Evolutionary conservation across 306 rosid genomes (phyloP).

Genomic region (Rosa chinensis): DNA sequence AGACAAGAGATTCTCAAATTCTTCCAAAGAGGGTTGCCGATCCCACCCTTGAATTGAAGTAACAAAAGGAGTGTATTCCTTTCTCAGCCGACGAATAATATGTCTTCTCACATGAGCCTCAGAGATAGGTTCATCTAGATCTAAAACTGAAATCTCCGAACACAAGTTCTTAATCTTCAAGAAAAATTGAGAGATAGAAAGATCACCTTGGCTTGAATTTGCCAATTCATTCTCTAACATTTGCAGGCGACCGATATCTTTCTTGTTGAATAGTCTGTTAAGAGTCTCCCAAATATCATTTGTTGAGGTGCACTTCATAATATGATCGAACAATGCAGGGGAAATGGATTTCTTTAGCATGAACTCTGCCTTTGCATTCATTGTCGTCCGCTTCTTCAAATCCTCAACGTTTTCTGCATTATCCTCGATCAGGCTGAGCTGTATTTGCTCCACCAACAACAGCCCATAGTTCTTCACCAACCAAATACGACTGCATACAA

Average conservation of each 20-base stretch:
- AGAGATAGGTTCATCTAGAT: not conserved
- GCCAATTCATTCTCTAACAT: conserved; percentile 6
- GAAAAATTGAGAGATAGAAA: conserved; percentile 6
- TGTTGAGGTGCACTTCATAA: not conserved
- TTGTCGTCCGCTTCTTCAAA: not conserved
- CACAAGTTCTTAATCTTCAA: not conserved
- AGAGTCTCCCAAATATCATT: conserved; percentile 4
- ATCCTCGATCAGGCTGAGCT: not conserved
- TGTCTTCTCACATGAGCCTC: too few relatives aligned
- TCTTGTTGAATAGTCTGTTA: not conserved
- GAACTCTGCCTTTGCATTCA: not conserved
- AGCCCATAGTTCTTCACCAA: not conserved
- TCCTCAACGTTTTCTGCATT: not conserved
- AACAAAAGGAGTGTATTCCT: conserved; percentile 10
- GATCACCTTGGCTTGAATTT: not conserved
- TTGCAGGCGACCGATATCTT: not conserved
- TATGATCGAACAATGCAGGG: not conserved
- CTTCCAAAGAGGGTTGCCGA: not conserved
- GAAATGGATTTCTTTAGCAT: not conserved
- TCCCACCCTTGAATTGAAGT: conserved; percentile 16
- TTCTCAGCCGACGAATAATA: conserved; percentile 1
- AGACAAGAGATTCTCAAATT: conserved; percentile 11
- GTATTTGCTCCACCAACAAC: not conserved
- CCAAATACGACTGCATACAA: not conserved
- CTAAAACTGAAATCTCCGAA: conserved; percentile 10